phyloP scores from a whole-genome alignment of 129 eudicot genomes.

The Ambrosia trifida region DNA sequence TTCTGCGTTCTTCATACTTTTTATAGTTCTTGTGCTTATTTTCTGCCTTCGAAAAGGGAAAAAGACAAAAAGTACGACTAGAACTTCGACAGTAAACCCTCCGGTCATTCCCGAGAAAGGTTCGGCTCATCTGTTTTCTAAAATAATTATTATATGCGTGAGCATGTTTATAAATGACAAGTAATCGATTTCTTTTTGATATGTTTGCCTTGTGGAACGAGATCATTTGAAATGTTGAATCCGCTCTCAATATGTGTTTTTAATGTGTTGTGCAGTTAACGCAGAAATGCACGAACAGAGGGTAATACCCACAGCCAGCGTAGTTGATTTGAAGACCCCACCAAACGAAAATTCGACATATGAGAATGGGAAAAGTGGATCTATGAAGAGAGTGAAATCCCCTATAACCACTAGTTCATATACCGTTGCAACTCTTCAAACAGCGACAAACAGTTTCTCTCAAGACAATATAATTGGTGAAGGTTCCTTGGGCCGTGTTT shows the following conservation, averaged over 20 bases:
- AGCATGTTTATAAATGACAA: no score
- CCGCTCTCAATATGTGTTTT: constrained; percentile 6
- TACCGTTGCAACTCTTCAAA: constrained; percentile 92
- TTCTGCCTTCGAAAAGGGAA: constrained; percentile 57
- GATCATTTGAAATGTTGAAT: not conserved
- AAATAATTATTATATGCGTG: not conserved
- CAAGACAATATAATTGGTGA: constrained; percentile 95
- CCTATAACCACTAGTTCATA: constrained; percentile 86
- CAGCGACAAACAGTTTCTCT: constrained; percentile 95
- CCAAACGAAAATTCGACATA: constrained; percentile 55
- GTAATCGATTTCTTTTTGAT: no score
- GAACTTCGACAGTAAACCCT: constrained; percentile 52
- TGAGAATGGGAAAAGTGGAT: constrained; percentile 75
- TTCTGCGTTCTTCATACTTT: constrained; percentile 45
- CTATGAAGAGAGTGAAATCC: constrained; percentile 70
- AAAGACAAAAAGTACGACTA: constrained; percentile 43
- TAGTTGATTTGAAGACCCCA: constrained; percentile 59
- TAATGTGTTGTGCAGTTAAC: constrained; percentile 43
- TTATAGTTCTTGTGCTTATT: constrained; percentile 54
- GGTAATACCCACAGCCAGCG: constrained; percentile 45
- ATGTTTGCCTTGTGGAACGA: not conserved
- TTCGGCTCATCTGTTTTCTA: constrained; percentile 15
- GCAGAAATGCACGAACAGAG: constrained; percentile 84
- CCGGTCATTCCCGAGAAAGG: constrained; percentile 62
- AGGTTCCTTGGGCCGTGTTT: constrained; percentile 99